phyloP scores from a whole-genome alignment of 768 basidiomycete genomes.

The Boletus reticulatus region DNA sequence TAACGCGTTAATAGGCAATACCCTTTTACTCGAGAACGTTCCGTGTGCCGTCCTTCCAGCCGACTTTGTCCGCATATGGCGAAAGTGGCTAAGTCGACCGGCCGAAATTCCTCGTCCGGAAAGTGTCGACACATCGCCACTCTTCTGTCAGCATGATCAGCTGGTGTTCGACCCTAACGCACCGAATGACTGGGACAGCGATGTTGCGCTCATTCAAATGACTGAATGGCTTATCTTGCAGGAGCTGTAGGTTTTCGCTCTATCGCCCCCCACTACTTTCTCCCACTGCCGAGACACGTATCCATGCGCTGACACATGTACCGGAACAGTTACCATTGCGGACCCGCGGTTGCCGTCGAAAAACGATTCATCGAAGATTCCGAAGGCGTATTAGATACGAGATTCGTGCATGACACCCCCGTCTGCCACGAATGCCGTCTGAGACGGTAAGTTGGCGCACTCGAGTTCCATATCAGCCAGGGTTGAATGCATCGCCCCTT shows the following conservation, averaged over 20 bases:
- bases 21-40: slow-evolving; percentile 44
- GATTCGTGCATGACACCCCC: slow-evolving; percentile 47
- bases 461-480: slow-evolving; percentile 7
- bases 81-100: slow-evolving; percentile 63
- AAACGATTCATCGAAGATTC: slow-evolving; percentile 30
- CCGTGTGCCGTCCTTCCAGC: slow-evolving; percentile 59
- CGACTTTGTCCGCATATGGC: slow-evolving; percentile 66
- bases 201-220: slow-evolving; percentile 53
- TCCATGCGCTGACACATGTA: slow-evolving; percentile 16
- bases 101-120: slow-evolving; percentile 55
- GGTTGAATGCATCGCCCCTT: slow-evolving; percentile 6
- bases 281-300: slow-evolving; percentile 8
- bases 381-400: slow-evolving; percentile 29
- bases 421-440: slow-evolving; percentile 63
- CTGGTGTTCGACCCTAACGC: slow-evolving; percentile 68
- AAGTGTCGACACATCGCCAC: slow-evolving; percentile 55
- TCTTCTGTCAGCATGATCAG: slow-evolving; percentile 66
- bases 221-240: slow-evolving; percentile 65
- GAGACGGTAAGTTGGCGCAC: slow-evolving; percentile 44
- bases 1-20: slow-evolving; percentile 45
- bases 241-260: slow-evolving; percentile 47
- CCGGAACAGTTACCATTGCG: slow-evolving; percentile 51
- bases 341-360: slow-evolving; percentile 51
- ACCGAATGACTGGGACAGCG: slow-evolving; percentile 54
- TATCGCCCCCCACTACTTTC: background rate